Evolutionary conservation across 2,329 filamentous ascomycete species (phyloP).

Genomic region (Pestalotiopsis sp.): DNA sequence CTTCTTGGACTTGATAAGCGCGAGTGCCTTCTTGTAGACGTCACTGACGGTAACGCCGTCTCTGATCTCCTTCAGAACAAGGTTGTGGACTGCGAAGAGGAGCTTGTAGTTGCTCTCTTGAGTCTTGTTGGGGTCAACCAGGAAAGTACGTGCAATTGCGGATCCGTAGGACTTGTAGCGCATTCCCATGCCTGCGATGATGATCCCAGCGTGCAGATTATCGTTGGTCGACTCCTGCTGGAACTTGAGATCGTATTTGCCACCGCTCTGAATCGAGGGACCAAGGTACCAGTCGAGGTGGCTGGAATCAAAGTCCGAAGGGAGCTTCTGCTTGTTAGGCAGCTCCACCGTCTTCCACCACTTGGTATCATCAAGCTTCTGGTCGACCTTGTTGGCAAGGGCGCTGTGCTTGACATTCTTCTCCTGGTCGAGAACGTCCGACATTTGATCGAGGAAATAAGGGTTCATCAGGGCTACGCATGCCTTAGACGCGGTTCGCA

Average conservation of each 20-base stretch:
- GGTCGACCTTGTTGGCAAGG: conserved; percentile 83
- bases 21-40: conserved; percentile 85
- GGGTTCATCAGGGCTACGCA: conserved; percentile 94
- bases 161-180: conserved; percentile 97
- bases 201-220: conserved; percentile 85
- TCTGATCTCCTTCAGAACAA: conserved; percentile 87
- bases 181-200: conserved; percentile 87
- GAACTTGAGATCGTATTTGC: conserved; percentile 89
- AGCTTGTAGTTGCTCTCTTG: conserved; percentile 96
- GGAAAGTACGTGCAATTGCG: conserved; percentile 87
- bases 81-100: conserved; percentile 79
- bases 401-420: conserved; percentile 93
- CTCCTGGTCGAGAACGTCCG: conserved; percentile 89
- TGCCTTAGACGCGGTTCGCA: conserved; percentile 91
- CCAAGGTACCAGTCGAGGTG: conserved; percentile 95
- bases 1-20: conserved; percentile 83
- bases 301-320: conserved; percentile 80
- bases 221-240: conserved; percentile 79
- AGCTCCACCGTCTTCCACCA: conserved; percentile 85
- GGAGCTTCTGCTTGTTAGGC: conserved; percentile 73
- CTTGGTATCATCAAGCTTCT: conserved; percentile 89
- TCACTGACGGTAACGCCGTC: conserved; percentile 88
- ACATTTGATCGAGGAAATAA: conserved; percentile 99
- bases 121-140: conserved; percentile 95
- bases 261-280: conserved; percentile 91